phyloP scores from a whole-genome alignment of 495 filamentous ascomycete species.

The Talaromyces nanjingensis region DNA sequence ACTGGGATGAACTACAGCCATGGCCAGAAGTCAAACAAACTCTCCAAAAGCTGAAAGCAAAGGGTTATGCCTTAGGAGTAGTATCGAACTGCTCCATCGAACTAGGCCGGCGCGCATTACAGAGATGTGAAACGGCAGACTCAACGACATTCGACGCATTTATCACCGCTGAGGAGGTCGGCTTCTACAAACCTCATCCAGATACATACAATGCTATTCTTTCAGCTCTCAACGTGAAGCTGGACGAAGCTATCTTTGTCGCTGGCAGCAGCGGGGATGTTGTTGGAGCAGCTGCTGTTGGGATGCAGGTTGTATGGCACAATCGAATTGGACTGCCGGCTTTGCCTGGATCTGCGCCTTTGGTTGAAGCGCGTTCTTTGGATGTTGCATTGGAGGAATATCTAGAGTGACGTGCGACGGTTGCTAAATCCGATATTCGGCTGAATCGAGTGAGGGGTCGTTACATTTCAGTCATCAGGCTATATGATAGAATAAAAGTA shows the following conservation, averaged over 20 bases:
- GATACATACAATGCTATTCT: conserved; percentile 22
- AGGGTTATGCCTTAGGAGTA: conserved; percentile 20
- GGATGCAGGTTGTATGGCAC: conserved; percentile 32
- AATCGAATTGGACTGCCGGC: conserved; percentile 20
- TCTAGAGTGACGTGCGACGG: neutral
- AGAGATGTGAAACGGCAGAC: conserved; percentile 9
- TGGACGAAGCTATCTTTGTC: conserved; percentile 24
- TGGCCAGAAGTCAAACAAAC: conserved; percentile 22
- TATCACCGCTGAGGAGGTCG: conserved; percentile 25
- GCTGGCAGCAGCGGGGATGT: conserved; percentile 30
- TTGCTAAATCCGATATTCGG: conserved; percentile 1
- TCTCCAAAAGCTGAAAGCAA: conserved; percentile 12
- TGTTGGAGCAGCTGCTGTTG: conserved; percentile 20
- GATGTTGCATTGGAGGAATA: neutral
- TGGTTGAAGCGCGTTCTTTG: conserved; percentile 9
- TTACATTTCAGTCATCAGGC: too few relatives aligned
- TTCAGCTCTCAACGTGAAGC: conserved; percentile 11
- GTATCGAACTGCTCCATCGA: conserved; percentile 26
- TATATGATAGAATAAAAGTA: neutral
- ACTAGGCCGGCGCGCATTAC: conserved; percentile 17
- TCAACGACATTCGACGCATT: conserved; percentile 19
- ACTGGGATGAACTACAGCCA: conserved; percentile 20
- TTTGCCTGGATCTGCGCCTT: conserved; percentile 12
- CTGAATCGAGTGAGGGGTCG: neutral
- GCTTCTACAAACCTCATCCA: conserved; percentile 24